A percentile compares a stretch with the other conserved stretches of the same genome.
Conservation (phyloP, 768 basidiomycete genomes). For the Collybia sp. region DNA sequence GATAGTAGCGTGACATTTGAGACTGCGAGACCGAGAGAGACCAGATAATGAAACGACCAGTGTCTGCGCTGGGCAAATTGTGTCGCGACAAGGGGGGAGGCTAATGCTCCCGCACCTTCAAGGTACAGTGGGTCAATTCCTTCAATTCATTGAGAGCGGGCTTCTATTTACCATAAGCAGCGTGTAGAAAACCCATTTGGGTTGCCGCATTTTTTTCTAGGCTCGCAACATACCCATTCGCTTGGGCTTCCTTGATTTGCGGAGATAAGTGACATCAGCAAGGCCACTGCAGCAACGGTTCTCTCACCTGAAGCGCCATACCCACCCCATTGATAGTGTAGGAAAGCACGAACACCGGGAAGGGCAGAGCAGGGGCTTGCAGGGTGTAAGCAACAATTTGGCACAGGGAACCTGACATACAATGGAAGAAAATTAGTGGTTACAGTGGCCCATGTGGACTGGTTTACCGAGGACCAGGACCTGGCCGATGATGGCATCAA, state of each 20-base stretch:
- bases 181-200: constrained; percentile 66
- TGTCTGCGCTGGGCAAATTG: constrained; percentile 44
- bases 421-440: not conserved
- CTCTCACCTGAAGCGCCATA: constrained; percentile 37
- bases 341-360: constrained; percentile 53
- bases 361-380: constrained; percentile 53
- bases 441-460: not conserved
- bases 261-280: not conserved
- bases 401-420: constrained; percentile 35
- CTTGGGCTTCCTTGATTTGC: constrained; percentile 51
- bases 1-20: not conserved
- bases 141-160: not conserved
- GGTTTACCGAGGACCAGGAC: constrained; percentile 14
- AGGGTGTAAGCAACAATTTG: constrained; percentile 53
- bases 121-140: too few species aligned
- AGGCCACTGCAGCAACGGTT: not conserved
- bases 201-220: constrained; percentile 42
- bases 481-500: constrained; percentile 7
- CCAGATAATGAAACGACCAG: constrained; percentile 59
- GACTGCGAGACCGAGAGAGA: constrained; percentile 38
- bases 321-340: constrained; percentile 40
- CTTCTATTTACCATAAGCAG: constrained; percentile 44
- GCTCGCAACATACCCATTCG: constrained; percentile 59
- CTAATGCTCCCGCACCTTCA: constrained; percentile 42
- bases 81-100: constrained; percentile 57